A percentile compares a stretch with the other conserved stretches of the same genome.
Conservation (phyloP, 306 rosid species). For the Mimosa bimucronata region DNA sequence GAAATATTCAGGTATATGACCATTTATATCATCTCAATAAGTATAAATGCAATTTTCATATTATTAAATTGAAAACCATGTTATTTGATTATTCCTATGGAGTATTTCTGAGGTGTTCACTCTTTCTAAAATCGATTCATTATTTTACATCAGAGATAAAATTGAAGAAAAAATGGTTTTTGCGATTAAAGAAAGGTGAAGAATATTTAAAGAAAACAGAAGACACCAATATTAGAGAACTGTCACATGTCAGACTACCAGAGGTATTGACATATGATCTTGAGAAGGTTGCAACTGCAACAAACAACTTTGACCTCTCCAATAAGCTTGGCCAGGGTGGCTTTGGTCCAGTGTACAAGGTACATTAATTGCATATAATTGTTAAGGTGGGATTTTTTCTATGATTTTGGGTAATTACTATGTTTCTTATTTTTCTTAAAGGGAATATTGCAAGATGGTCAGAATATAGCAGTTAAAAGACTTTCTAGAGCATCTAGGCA, state of each 20-base stretch:
- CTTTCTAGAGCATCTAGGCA: neutral
- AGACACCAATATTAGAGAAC: neutral
- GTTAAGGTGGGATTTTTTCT: neutral
- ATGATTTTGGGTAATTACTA: neutral
- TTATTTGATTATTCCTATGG: neutral
- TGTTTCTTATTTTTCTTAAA: neutral
- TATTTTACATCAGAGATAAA: neutral
- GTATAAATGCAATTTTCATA: neutral
- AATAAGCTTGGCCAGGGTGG: slow-evolving; percentile 5
- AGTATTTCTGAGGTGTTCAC: neutral
- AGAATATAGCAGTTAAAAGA: neutral
- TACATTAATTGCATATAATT: neutral
- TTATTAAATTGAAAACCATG: neutral
- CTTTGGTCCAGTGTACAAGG: slow-evolving; percentile 14
- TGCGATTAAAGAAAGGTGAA: neutral
- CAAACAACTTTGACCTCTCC: neutral
- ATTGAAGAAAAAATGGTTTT: neutral
- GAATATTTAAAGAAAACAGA: neutral
- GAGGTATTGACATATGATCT: slow-evolving; percentile 6
- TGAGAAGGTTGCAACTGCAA: neutral
- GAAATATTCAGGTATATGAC: neutral
- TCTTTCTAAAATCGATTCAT: neutral
- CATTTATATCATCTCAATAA: neutral
- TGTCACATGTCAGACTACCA: neutral
- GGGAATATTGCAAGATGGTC: neutral